Evolutionary conservation across 2,329 filamentous ascomycete species (phyloP), one percentile per base, ranked within the genome.

Genomic region (Exophiala bonariae): DNA sequence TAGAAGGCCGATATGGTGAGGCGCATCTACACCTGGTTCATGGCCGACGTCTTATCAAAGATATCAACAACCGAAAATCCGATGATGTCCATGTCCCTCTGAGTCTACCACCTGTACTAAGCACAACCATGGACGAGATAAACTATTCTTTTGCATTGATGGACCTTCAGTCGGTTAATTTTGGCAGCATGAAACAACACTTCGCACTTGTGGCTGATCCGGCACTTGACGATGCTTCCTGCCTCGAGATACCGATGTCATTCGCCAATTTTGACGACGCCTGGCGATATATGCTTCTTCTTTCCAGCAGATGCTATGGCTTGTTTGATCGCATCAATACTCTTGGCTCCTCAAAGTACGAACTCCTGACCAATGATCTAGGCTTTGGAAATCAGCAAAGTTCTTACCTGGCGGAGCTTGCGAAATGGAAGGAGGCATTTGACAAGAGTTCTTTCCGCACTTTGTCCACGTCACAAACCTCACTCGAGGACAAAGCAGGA

Each of bases 141-240:
- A 33, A 26, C 2, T 42, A 47, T n/a, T 41, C 44, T 3, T 47
- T 42, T 18, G 44, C 38, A 13, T 20, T 47, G 13, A 47, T 47
- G 44, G 44, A 47, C 23, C 9, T 47, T n/a, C 44, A 47, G 13
- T 47, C 44, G 11, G 28, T 47, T 8, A 11, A 41, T 14, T 47
- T 47, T 31, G 44, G 44, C 17, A 47, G 44, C 23, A 4, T 8
- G 4, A 41, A 14, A 18, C 31, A 23, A 5, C 34, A 47, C 20
- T 47, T 47, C 44, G 7, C 26, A 20, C 34, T 47, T 16, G 31
- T 23, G 16, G 43, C 23, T 11, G 33, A 18, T 34, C 8, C n/a
- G 16, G 19, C 26, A 8, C 10, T 16, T 17, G 37, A 41, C 8
- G 8, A 41, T 14, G 16, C 19, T 10, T 10, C 14, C 10, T 2